phyloP scores from a whole-genome alignment of 2,329 filamentous ascomycete species.

The Aureobasidium sp. region DNA sequence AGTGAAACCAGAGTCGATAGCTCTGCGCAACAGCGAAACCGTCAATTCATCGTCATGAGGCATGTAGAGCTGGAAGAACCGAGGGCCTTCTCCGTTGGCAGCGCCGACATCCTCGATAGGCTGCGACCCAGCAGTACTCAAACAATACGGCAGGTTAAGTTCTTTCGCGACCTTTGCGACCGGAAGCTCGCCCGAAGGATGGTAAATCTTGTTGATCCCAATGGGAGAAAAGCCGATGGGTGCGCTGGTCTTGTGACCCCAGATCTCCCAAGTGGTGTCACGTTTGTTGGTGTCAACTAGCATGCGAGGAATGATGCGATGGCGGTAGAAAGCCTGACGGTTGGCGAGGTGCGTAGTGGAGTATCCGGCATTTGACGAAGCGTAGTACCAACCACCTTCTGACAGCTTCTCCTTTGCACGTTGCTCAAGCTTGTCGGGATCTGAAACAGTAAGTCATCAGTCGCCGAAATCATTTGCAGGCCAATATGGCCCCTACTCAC shows the following conservation, averaged over 20 bases:
- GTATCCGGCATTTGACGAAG: conserved; percentile 51
- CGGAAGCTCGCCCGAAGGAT: conserved; percentile 50
- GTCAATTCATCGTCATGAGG: conserved; percentile 56
- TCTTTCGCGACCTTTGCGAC: conserved; percentile 56
- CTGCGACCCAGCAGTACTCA: conserved; percentile 51
- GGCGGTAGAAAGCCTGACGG: conserved; percentile 57
- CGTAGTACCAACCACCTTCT: conserved; percentile 51
- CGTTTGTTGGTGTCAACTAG: conserved; percentile 55
- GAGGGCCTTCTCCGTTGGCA: conserved; percentile 46
- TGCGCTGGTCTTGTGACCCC: conserved; percentile 52
- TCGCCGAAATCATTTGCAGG: background rate
- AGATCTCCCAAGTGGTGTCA: conserved; percentile 52
- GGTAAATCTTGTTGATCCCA: conserved; percentile 61
- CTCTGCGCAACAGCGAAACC: conserved; percentile 49
- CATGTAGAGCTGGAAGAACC: conserved; percentile 60
- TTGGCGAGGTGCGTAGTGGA: conserved; percentile 51
- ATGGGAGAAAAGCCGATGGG: conserved; percentile 60
- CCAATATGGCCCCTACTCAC: conserved; percentile 23
- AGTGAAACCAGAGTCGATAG: conserved; percentile 48
- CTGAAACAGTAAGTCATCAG: conserved; percentile 26
- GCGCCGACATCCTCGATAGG: conserved; percentile 52
- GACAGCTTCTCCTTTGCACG: conserved; percentile 51
- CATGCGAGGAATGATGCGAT: conserved; percentile 55
- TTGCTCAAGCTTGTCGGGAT: conserved; percentile 54
- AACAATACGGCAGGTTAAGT: conserved; percentile 52